A percentile compares a stretch with the other conserved stretches of the same genome.
Conservation (phyloP, 2,329 filamentous ascomycete genomes). For the Corniculantispora saksenae region DNA sequence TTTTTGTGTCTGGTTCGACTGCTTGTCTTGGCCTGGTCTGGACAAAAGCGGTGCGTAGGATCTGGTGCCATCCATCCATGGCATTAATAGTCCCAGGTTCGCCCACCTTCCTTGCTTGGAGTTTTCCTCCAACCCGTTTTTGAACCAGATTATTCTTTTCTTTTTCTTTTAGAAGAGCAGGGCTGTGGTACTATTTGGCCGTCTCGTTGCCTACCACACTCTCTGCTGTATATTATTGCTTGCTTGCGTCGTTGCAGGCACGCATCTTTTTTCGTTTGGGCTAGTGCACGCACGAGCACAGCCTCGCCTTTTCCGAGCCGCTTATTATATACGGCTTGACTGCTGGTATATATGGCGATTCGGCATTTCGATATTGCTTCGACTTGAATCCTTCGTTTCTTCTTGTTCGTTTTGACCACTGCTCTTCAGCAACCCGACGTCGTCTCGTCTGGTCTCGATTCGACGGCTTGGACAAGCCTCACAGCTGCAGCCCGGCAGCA, state of each 20-base stretch:
- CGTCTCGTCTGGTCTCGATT: too few species aligned
- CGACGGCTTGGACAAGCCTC: background rate
- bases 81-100: constrained; percentile 8
- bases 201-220: too few species aligned
- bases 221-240: constrained; percentile 2
- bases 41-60: constrained; percentile 1
- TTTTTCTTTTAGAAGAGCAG: background rate
- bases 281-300: background rate
- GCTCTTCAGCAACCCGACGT: background rate
- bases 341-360: background rate
- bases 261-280: background rate
- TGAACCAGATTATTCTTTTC: background rate
- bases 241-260: background rate
- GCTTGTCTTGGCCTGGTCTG: background rate
- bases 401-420: background rate
- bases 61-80: too few species aligned
- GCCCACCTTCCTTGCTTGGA: background rate
- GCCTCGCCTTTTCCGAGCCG: background rate
- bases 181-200: background rate
- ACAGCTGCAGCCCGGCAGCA: background rate
- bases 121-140: background rate
- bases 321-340: background rate
- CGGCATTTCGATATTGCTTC: background rate
- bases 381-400: background rate
- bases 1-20: too few species aligned